Conservation (phyloP, 2,329 filamentous ascomycete genomes). For the Colletotrichum caudatum region DNA sequence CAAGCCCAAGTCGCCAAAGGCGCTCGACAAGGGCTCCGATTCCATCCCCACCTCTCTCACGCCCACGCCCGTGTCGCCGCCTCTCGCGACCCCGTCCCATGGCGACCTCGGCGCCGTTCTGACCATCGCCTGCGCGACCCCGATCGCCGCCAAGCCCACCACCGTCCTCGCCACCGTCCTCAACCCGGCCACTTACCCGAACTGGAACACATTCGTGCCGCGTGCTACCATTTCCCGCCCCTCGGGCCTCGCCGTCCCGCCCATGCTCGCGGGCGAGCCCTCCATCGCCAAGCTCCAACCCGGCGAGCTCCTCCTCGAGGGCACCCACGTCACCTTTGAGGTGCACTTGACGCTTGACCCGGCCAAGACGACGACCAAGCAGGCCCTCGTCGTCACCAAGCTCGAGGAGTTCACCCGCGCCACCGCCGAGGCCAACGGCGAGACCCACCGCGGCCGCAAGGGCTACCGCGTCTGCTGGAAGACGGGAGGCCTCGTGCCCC, state of each 20-base stretch:
- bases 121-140: slow-evolving; percentile 48
- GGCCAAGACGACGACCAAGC: slow-evolving; percentile 40
- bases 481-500: slow-evolving; percentile 47
- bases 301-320: slow-evolving; percentile 47
- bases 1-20: slow-evolving; percentile 37
- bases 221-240: slow-evolving; percentile 46
- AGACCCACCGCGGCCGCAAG: slow-evolving; percentile 45
- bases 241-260: slow-evolving; percentile 34
- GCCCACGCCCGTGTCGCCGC: slow-evolving; percentile 35
- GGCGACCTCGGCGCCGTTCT: slow-evolving; percentile 34
- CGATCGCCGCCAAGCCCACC: slow-evolving; percentile 51
- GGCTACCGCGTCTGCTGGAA: slow-evolving; percentile 58
- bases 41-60: slow-evolving; percentile 35
- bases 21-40: slow-evolving; percentile 34
- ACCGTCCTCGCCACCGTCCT: slow-evolving; percentile 49
- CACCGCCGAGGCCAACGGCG: slow-evolving; percentile 16
- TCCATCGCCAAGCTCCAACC: slow-evolving; percentile 31
- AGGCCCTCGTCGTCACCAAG: slow-evolving; percentile 47
- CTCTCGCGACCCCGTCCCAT: slow-evolving; percentile 27
- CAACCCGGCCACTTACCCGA: slow-evolving; percentile 49
- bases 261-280: slow-evolving; percentile 40
- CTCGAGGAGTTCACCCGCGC: slow-evolving; percentile 49
- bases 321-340: slow-evolving; percentile 50
- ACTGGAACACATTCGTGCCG: slow-evolving; percentile 54
- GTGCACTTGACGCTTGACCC: slow-evolving; percentile 49